Percentiles rank a stretch among this genome's conserved stretches.
Evolutionary conservation across 257 asterid species (phyloP).

Genomic region (Coffea eugenioides): DNA sequence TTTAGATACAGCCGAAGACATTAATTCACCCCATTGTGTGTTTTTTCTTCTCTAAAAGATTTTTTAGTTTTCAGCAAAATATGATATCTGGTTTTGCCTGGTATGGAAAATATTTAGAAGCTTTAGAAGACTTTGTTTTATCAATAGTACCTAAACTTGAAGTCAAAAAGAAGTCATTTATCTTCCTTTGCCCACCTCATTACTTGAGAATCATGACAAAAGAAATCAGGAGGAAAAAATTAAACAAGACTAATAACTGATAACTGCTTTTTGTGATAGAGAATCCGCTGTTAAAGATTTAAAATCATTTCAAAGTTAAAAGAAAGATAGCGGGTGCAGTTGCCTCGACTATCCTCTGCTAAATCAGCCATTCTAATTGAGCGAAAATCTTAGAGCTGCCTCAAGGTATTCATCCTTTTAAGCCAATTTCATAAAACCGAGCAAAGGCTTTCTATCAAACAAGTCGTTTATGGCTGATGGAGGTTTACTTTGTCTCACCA

Average conservation of each 20-base stretch:
- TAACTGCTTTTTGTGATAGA: not conserved
- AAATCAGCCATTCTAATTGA: not conserved
- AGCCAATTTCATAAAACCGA: not conserved
- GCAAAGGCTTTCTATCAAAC: not conserved
- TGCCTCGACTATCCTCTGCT: not conserved
- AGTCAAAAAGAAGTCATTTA: not conserved
- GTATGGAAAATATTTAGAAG: not conserved
- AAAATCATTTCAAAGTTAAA: not conserved
- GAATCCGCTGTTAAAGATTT: not conserved
- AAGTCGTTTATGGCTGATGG: not conserved
- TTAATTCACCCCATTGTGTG: not conserved
- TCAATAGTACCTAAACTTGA: not conserved
- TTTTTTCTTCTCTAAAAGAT: not conserved
- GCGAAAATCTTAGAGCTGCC: not conserved
- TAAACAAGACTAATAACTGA: not conserved
- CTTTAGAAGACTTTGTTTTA: not conserved
- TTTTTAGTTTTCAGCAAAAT: not conserved
- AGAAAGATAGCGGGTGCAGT: not conserved
- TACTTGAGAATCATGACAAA: not conserved
- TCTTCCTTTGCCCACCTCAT: not conserved
- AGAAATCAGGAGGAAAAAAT: not conserved
- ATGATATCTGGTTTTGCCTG: not conserved
- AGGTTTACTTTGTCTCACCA: not conserved
- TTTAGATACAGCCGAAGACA: not conserved
- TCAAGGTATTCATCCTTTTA: not conserved